Conservation (phyloP, 1,139 yeast species). For the Eremothecium coryli region DNA sequence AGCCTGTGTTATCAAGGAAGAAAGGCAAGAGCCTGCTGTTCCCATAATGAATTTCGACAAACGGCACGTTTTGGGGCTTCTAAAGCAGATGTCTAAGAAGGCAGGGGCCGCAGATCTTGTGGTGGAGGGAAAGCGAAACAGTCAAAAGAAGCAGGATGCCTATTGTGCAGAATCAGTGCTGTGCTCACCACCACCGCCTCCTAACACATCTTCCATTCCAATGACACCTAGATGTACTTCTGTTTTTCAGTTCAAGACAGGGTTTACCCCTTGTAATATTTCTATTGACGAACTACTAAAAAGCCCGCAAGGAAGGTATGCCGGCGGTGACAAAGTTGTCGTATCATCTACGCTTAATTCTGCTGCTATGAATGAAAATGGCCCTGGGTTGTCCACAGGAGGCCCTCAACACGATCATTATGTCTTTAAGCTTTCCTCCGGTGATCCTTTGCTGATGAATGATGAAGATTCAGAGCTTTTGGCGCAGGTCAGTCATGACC, state of each 20-base stretch:
- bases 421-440: constrained; percentile 21
- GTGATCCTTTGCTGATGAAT: constrained; percentile 25
- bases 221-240: constrained; percentile 19
- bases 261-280: constrained; percentile 24
- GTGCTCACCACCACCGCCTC: constrained; percentile 9
- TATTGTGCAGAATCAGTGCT: constrained; percentile 2
- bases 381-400: neutral
- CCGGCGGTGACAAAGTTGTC: constrained; percentile 4
- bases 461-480: constrained; percentile 21
- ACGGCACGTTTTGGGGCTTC: constrained; percentile 16
- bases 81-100: constrained; percentile 17
- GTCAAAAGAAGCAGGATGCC: neutral
- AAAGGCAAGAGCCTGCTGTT: neutral
- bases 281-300: constrained; percentile 23
- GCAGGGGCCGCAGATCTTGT: neutral
- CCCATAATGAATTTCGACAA: constrained; percentile 14
- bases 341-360: constrained; percentile 10
- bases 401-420: constrained; percentile 1
- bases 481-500: constrained; percentile 5
- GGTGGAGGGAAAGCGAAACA: neutral
- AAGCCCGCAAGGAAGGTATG: constrained; percentile 4
- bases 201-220: constrained; percentile 9
- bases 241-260: constrained; percentile 23
- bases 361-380: neutral
- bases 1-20: neutral